Base-by-base conservation (phyloP, 2,329 filamentous ascomycete species). In the Fusarium mangiferae region DNA sequence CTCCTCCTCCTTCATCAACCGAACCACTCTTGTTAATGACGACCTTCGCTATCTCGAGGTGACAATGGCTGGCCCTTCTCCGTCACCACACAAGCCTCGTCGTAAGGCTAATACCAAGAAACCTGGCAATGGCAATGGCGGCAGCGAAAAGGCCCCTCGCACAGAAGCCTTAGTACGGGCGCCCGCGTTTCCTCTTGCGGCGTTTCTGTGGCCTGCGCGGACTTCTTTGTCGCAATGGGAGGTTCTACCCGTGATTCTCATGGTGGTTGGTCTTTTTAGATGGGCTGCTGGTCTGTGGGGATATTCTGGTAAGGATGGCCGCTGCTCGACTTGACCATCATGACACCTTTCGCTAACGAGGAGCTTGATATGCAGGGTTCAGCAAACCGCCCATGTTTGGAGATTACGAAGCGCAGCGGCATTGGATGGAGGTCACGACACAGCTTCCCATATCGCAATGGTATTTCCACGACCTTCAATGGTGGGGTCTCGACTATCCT, bases 401-500 rank as follows among this genome's bases (percentile, higher is more conserved):
- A 75, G 96, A 99, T 83, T 99, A 98, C 84, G 96, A 99, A 85
- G 96, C 97, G 7, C 96, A 99, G 82, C 87, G 96, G 77, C 96
- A 99, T 83, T 99, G 96, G 96, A 98, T 99, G 95, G 96, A 99
- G 80, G 87, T 99, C 74, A 98, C 96, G 5, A 93, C 90, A 14
- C 90, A 98, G 68, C 87, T 99, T 5, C 96, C 96, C 20, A 88
- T 97, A 42, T 96, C 94, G 17, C 93, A 96, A 82, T 99, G 97
- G 96, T 99, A 99, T 83, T 98, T 97, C 80, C 94, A 99, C 82
- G 95, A 99, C 81, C 86, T 98, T 49, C 88, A 96, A 79, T 99
- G 96, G 92, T 99, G 96, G 96, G 97, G 97, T 2, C 88, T 99
- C 75, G 96, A 99, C 84, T 99, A 99, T 82, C 96, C 96, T 64